phyloP scores from a whole-genome alignment of 2,329 filamentous ascomycete genomes.

The Xylariaceae sp. region DNA sequence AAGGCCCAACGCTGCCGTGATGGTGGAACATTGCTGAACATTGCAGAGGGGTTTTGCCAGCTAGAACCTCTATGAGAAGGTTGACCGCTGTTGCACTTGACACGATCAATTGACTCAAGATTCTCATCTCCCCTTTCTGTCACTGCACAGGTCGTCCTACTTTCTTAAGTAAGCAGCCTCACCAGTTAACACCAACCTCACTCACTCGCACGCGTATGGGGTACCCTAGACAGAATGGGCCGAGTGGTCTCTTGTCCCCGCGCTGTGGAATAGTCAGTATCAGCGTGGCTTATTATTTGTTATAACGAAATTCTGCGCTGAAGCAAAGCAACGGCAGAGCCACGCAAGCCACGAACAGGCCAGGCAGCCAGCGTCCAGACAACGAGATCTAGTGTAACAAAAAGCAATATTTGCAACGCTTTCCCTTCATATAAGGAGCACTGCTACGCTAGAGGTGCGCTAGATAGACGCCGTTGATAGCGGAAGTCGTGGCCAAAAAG shows the following conservation, averaged over 20 bases:
- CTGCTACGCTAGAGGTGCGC: no score
- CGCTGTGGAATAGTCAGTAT: no score
- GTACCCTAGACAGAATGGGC: no score
- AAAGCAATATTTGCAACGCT: no score
- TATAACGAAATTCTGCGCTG: not conserved
- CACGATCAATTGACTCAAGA: conserved; percentile 1
- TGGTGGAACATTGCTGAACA: conserved; percentile 10
- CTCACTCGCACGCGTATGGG: no score
- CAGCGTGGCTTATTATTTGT: not conserved
- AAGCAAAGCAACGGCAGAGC: no score
- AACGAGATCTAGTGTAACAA: no score
- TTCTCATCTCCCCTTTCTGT: not conserved
- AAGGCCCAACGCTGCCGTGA: not conserved
- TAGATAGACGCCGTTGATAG: not conserved
- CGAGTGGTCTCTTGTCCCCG: no score
- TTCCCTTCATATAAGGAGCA: no score
- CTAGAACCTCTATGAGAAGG: conserved; percentile 7
- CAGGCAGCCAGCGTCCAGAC: no score
- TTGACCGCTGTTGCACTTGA: not conserved
- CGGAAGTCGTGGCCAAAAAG: not conserved
- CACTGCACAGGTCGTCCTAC: conserved; percentile 2
- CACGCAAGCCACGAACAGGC: not conserved
- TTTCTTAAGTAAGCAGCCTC: no score
- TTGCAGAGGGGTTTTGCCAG: conserved; percentile 6
- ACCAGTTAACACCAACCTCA: no score